phyloP scores from a whole-genome alignment of 371 early-diverging fungal genomes.

The Syncephalis plumigaleata region DNA sequence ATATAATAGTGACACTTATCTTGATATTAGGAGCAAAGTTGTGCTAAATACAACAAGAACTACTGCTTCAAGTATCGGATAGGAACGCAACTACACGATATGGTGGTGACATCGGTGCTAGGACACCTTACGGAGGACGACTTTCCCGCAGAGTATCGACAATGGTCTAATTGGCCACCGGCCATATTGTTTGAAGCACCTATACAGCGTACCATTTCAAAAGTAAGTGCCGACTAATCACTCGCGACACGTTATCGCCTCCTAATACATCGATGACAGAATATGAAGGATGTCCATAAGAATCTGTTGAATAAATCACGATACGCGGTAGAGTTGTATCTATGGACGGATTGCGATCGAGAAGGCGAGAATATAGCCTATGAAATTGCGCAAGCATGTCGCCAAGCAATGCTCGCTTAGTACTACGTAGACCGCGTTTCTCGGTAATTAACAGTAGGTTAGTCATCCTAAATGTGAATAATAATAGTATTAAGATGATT shows the following conservation, averaged over 20 bases:
- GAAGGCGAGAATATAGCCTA: slow-evolving; percentile 98
- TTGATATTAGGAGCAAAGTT: slow-evolving; percentile 23
- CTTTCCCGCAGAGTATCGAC: slow-evolving; percentile 33
- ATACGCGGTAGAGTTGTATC: slow-evolving; percentile 52
- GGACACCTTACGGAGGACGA: slow-evolving; percentile 63
- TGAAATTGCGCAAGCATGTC: slow-evolving; percentile 63
- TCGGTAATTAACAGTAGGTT: slow-evolving; percentile 56
- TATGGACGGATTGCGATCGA: slow-evolving; percentile 99
- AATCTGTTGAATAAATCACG: slow-evolving; percentile 49
- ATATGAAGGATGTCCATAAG: slow-evolving; percentile 24
- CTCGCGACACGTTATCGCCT: too few species aligned
- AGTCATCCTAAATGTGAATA: slow-evolving; percentile 8
- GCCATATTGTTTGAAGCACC: slow-evolving; percentile 44
- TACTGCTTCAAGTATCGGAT: slow-evolving; percentile 33
- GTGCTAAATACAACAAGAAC: slow-evolving; percentile 55
- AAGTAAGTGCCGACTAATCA: slow-evolving; percentile 8
- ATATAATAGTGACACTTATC: background rate
- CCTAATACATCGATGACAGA: background rate
- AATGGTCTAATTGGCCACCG: slow-evolving; percentile 40
- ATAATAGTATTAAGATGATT: too few species aligned
- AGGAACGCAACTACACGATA: background rate
- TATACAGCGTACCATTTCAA: slow-evolving; percentile 18
- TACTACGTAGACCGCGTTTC: slow-evolving; percentile 60
- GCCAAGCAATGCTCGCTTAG: slow-evolving; percentile 37
- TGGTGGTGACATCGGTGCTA: slow-evolving; percentile 70